phyloP scores from a whole-genome alignment of 495 filamentous ascomycete species.

The Penicillium cinerascens region DNA sequence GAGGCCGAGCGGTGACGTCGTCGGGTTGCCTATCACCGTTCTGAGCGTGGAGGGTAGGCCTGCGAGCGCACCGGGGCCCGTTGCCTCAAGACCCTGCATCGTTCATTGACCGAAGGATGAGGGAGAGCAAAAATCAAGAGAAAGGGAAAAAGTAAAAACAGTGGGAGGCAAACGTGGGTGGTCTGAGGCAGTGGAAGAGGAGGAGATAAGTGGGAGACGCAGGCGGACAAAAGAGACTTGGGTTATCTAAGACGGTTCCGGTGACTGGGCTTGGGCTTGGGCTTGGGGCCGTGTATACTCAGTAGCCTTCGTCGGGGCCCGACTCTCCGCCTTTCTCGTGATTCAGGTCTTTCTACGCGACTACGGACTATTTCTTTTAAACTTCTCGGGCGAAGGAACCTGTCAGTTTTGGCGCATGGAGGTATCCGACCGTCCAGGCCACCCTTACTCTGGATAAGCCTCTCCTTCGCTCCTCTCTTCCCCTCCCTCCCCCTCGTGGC shows the following conservation, averaged over 20 bases:
- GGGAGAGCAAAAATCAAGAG: background rate
- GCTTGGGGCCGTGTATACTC: too few relatives aligned
- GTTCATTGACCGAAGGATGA: conserved; percentile 36
- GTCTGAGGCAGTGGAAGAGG: background rate
- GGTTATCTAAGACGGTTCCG: conserved; percentile 36
- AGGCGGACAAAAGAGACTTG: conserved; percentile 10
- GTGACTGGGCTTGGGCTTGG: background rate
- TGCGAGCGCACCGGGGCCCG: conserved; percentile 38
- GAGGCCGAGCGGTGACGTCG: conserved; percentile 34
- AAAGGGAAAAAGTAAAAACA: conserved; percentile 1
- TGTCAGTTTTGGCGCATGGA: conserved; percentile 5
- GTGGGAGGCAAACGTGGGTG: conserved; percentile 3
- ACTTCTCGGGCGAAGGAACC: background rate
- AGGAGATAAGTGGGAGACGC: conserved; percentile 15
- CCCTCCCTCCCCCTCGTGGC: conserved; percentile 17
- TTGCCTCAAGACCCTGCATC: conserved; percentile 46
- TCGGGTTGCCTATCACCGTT: conserved; percentile 32
- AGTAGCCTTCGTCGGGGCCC: too few relatives aligned
- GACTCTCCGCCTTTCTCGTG: too few relatives aligned
- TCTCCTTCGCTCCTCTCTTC: conserved; percentile 15
- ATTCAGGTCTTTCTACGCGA: background rate
- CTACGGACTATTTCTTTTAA: background rate
- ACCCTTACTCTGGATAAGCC: conserved; percentile 22
- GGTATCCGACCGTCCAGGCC: conserved; percentile 10
- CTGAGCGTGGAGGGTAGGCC: conserved; percentile 36